phyloP scores from a whole-genome alignment of 345 rosid species.

The Syzygium grande region DNA sequence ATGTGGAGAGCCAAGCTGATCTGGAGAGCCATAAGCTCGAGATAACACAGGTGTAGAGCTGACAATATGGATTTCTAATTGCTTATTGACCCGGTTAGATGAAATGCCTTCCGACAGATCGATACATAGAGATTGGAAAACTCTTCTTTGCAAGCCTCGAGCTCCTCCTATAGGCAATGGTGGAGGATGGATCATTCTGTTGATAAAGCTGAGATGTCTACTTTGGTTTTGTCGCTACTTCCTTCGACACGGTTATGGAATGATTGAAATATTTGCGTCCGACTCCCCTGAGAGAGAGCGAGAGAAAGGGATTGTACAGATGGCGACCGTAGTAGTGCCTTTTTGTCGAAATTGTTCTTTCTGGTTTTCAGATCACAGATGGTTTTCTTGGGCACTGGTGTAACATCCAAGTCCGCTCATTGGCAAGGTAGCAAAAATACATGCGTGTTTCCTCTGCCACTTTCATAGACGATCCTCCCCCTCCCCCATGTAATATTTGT shows the following conservation, averaged over 20 bases:
- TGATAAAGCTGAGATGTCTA: not conserved
- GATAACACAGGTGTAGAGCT: conserved; percentile 23
- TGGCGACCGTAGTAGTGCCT: not conserved
- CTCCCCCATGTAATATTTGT: not conserved
- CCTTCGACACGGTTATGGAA: not conserved
- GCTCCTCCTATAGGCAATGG: not conserved
- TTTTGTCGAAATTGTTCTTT: not conserved
- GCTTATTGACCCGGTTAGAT: not conserved
- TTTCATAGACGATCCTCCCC: not conserved
- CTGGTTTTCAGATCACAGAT: not conserved
- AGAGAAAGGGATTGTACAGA: not conserved
- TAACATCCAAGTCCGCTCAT: not conserved
- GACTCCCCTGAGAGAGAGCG: not conserved
- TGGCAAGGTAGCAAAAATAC: not conserved
- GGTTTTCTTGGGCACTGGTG: not conserved
- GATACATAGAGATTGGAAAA: not conserved
- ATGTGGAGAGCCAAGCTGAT: conserved; percentile 11
- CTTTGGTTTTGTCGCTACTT: not conserved
- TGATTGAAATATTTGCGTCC: not conserved
- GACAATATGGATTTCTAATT: conserved; percentile 3
- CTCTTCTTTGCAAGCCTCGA: not conserved
- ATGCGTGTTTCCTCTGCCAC: not conserved
- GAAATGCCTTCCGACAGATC: conserved; percentile 1
- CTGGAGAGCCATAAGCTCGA: conserved; percentile 19
- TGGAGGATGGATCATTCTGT: not conserved